Evolutionary conservation across 169 alveolate genomes (phyloP), one percentile per base, ranked within the genome.

Genomic region (Plasmodium relictum): DNA sequence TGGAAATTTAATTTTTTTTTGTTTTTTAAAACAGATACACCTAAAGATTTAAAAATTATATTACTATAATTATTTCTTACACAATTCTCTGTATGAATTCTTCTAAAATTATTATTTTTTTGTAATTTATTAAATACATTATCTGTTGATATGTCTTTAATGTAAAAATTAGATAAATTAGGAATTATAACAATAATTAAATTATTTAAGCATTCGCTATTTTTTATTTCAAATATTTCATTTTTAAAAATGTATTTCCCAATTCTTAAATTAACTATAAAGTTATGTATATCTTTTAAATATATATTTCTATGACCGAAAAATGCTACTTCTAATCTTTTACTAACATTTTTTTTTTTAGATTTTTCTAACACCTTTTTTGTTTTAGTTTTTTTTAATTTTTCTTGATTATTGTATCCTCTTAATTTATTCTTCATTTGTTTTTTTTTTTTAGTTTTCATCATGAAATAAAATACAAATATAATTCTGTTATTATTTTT

Each of bases 211-310:
- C 39, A 26, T 0, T 83, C 91, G 41, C 41, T 83, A 39, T 83
- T 83, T 69, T 62, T 83, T 45, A 83, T 71, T 26, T 52, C 72
- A 62, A 83, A 83, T 14, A 83, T n/a, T 31, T 83, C 63, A 45
- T 83, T 83, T 68, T 52, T 68, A 10, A 52, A 22, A 14, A 83
- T 59, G 26, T 22, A 24, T 42, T 83, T 83, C 0, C 69, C 61
- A 7, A 56, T 41, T 44, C 91, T 69, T 37, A 83, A 72, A 39
- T 83, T 68, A 20, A 66, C 26, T 16, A 83, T 66, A 83, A 83
- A 83, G 56, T 83, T 83, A 45, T 83, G 91, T 18, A 83, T 68
- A 52, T 83, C 91, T 83, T 59, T 83, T 31, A 83, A 31, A 45
- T 20, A 68, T 68, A 83, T 68, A 66, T 83, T 68, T 54, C 59